Conservation (phyloP, 345 rosid genomes). For the Cochlearia excelsa region DNA sequence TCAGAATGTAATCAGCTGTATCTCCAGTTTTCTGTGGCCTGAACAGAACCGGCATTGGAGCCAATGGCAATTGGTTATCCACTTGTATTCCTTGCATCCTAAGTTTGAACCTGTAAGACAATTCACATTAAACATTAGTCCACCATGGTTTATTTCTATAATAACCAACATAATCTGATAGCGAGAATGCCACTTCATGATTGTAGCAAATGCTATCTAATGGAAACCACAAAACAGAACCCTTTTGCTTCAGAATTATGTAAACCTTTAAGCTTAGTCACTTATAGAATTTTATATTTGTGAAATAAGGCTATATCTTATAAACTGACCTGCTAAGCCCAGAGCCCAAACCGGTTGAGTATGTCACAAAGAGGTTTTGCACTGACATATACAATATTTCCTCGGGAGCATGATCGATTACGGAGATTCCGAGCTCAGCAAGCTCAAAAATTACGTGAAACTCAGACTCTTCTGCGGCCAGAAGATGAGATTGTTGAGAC, state of each 20-base stretch:
- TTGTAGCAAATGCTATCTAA: conserved; percentile 11
- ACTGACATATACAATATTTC: conserved; percentile 85
- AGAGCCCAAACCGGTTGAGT: conserved; percentile 92
- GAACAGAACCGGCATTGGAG: conserved; percentile 94
- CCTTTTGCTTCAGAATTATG: conserved; percentile 1
- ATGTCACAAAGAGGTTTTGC: conserved; percentile 73
- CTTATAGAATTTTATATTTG: conserved; percentile 1
- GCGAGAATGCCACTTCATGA: conserved; percentile 18
- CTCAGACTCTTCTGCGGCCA: conserved; percentile 52
- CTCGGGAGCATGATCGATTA: conserved; percentile 93
- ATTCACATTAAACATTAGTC: conserved; percentile 4
- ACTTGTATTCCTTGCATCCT: conserved; percentile 84
- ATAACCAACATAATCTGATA: conserved; percentile 4
- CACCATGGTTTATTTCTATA: conserved; percentile 11
- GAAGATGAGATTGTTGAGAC: conserved; percentile 45
- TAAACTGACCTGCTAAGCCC: conserved; percentile 74
- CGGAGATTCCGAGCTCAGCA: conserved; percentile 88
- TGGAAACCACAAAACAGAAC: conserved; percentile 9
- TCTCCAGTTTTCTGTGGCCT: conserved; percentile 82
- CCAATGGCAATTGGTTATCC: conserved; percentile 93
- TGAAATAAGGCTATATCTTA: conserved; percentile 13
- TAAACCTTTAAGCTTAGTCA: conserved; percentile 1
- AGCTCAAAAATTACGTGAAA: conserved; percentile 87
- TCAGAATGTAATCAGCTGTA: conserved; percentile 63
- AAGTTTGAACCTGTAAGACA: conserved; percentile 65